Evolutionary conservation across 2,329 filamentous ascomycete genomes (phyloP).

Genomic region (Tothia fuscella): DNA sequence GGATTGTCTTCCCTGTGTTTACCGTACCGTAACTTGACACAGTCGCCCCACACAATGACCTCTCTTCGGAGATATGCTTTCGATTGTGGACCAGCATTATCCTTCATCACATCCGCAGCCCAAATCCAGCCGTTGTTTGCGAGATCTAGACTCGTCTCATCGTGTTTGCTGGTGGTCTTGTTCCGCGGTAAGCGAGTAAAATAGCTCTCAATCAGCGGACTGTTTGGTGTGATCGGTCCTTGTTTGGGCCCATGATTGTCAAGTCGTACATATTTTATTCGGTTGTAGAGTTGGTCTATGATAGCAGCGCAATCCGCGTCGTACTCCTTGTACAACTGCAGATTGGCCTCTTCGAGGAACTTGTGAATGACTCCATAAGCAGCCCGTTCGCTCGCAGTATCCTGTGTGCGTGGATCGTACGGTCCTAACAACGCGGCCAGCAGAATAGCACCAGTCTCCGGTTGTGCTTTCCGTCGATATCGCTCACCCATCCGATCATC

Average conservation of each 20-base stretch:
- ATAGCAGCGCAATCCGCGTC: slow-evolving; percentile 73
- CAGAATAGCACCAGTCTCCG: slow-evolving; percentile 56
- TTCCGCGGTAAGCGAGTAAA: slow-evolving; percentile 83
- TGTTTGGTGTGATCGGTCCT: slow-evolving; percentile 63
- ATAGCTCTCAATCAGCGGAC: slow-evolving; percentile 83
- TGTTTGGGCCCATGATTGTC: slow-evolving; percentile 82
- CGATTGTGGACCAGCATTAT: slow-evolving; percentile 83
- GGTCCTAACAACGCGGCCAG: slow-evolving; percentile 57
- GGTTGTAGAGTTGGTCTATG: slow-evolving; percentile 82
- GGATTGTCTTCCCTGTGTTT: slow-evolving; percentile 70
- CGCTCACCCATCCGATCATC: slow-evolving; percentile 68
- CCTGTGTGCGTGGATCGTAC: slow-evolving; percentile 42
- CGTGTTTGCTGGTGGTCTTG: slow-evolving; percentile 63
- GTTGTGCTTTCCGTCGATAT: slow-evolving; percentile 59
- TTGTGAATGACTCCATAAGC: slow-evolving; percentile 42
- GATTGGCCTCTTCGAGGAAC: slow-evolving; percentile 72
- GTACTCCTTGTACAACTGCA: slow-evolving; percentile 85
- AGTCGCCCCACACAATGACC: slow-evolving; percentile 97
- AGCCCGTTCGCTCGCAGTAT: slow-evolving; percentile 39
- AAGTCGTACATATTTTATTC: slow-evolving; percentile 89
- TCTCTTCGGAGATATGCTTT: slow-evolving; percentile 90
- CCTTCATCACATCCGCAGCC: slow-evolving; percentile 86
- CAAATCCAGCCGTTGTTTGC: slow-evolving; percentile 99
- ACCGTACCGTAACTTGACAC: slow-evolving; percentile 92
- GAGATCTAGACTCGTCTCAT: slow-evolving; percentile 63